Evolutionary conservation across 306 rosid species (phyloP), one percentile per base, ranked within the genome.

Genomic region (Myrica gale): DNA sequence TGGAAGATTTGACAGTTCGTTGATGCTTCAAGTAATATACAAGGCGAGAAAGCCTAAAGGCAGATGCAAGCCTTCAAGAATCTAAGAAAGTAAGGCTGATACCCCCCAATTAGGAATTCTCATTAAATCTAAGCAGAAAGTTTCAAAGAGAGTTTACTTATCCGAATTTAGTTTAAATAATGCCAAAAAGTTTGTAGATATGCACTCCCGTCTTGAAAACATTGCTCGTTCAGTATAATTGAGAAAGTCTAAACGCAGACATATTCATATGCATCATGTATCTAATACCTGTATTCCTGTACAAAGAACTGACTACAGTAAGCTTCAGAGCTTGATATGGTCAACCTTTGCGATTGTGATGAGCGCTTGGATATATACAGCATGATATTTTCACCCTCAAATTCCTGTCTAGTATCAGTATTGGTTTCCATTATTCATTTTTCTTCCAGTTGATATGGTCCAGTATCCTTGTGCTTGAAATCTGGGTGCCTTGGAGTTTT

Each of bases 381-480:
- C 8, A 3, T 48, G 10, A 48, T 2, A 11, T 48, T 48, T 48
- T 48, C 53, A 48, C 4, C 16, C 65, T 58, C 13, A 58, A 58
- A 10, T 21, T 23, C 37, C 16, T 58, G 65, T 23, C 15, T 9
- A 20, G 65, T 58, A 20, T 58, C 11, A 12, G 26, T 21, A 58
- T 21, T 32, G 37, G 37, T 32, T 20, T 23, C 41, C 26, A 26
- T 58, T 26, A 58, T 58, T 21, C 65, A 19, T 21, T 57, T 37
- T 20, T 15, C 42, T 58, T 58, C 65, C 65, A 58, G 65, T 11
- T 58, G 57, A 3, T 26, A 23, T 23, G 26, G 26, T 23, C 26
- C 88, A 7, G 92, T 87, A 78, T 87, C 82, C 83, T 85, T 90
- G 88, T 94, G 96, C 80, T 3, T 88, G 68, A 94, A 90, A 82